Base-by-base conservation (phyloP, 805 yeast species). In the Candida chauliodis region DNA sequence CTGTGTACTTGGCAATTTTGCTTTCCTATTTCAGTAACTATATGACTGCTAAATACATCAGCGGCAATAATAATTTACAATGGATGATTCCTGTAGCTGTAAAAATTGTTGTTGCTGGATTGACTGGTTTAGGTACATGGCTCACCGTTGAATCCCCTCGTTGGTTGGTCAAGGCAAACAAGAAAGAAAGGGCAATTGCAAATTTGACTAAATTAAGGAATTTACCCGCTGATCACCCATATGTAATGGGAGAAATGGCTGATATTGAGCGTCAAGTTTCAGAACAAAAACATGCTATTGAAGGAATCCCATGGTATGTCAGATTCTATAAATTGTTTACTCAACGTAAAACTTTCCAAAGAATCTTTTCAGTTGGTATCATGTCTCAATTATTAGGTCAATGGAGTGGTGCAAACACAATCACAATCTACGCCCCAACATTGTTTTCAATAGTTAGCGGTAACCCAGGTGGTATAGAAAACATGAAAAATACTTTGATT, bases 381-480 rank as follows among this genome's bases (percentile, higher is more conserved):
- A 41, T 53, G 37, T 60, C 69, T 26, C 80, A 74, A 52, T 23
- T 75, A 6, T 55, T 75, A 29, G 70, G 71, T 21, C 80, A 76
- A 54, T 76, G 79, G 79, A 63, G 74, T 16, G 78, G 79, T 33
- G 72, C 79, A 4, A 68, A 66, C 44, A 69, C 78, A 5, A 56
- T 76, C 26, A 74, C 81, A 2, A 72, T 75, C 35, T 76, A 76
- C 44, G 73, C 78, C 26, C 73, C 79, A 2, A 71, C 69, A 34
- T 54, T 75, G 31, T 68, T 73, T 43, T 65, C 64, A 3, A 61
- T 63, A 3, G 55, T 71, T 42, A 66, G 63, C 27, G 79, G 79
- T 29, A 58, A 61, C 34, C 50, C 23, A n/a, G n/a, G n/a, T n/a
- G 35, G 23, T 6, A 47, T 56, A 6, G 65, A 66, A 25, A 60